Evolutionary conservation across 768 basidiomycete genomes (phyloP), one percentile per base, ranked within the genome.

Genomic region (Trametes cinnabarina): DNA sequence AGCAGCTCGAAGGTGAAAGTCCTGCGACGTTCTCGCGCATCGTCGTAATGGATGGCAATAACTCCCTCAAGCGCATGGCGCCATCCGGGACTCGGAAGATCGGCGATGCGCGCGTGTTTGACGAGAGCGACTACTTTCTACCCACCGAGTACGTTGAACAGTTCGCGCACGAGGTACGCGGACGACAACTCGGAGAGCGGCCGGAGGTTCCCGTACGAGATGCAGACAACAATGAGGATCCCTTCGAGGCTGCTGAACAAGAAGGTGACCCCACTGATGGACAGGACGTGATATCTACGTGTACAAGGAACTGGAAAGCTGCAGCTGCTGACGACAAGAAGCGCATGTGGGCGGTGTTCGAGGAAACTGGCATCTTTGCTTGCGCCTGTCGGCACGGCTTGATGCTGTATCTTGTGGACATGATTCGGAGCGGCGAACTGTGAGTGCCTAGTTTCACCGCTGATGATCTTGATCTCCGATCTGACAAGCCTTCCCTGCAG

Each of bases 281-380:
- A 3, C 55, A 62, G 2, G 35, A 32, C 17, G 51, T n/a, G 15
- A 19, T 59, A n/a, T 43, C 52, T 12, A 43, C 56, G 0, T 73
- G 72, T 57, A 66, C 67, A 1, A 56, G 71, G 19, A 71, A 71
- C 44, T 74, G 71, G 73, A 73, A 71, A 58, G 72, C 67, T 0
- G 66, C 65, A 1, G 58, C 64, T 0, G 57, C 66, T 0, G 68
- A 75, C 22, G 63, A 63, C 3, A 61, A 64, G 47, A 75, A 73
- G 59, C 65, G 55, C 15, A 72, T 69, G 66, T 76, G 70, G 74
- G 66, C 52, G 2, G 62, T 76, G 1, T 76, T 57, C 56, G 71
- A 60, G 0, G 74, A 78, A 63, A 70, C 72, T 0, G 75, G 77
- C 0, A 62, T 76, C 9, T 79, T 79, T 58, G 66, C 71, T 0